Evolutionary conservation across 2,329 filamentous ascomycete species (phyloP), one percentile per base, ranked within the genome.

Genomic region (Pyrenophora teres): DNA sequence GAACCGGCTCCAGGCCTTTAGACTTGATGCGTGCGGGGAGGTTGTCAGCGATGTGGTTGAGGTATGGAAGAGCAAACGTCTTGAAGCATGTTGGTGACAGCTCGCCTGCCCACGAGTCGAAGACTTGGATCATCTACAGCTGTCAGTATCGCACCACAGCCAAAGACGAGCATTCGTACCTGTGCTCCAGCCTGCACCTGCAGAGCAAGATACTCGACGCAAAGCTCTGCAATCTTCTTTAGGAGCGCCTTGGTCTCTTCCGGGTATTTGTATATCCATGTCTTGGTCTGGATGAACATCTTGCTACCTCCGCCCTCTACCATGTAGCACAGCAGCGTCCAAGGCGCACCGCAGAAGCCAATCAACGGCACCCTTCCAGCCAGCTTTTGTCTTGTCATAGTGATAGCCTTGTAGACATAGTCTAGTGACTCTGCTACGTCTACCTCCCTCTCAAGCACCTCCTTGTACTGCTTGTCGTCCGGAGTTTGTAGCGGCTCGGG

Each of bases 301-400:
- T 97, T 97, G 63, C 89, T 95, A 37, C 94, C 94, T 40, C 94
- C 94, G 13, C 94, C 94, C 76, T 99, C 94, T 15, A 97, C 91
- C 94, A 99, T 99, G 79, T 99, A 99, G 79, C 93, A 96, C 69
- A 99, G 83, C 53, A 99, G 77, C 2, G 94, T 99, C 91, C 94
- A 99, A 0, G 94, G 94, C 6, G 94, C 92, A 47, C 94, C 94
- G 67, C 92, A 97, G 79, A 99, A 99, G 31, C 94, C 94, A 71
- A 96, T 95, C 60, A 99, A 77, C 5, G 94, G 94, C 27, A 99
- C 94, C 39, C 92, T 83, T 0, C 94, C 94, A 40, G 87, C 82
- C 45, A 99, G 78, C 80, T 96, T 97, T 73, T 90, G 83, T 62
- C 94, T 83, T 21, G 94, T 97, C 68, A 97, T 74, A 0, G 92